Evolutionary conservation across 2,329 filamentous ascomycete species (phyloP), one percentile per base, ranked within the genome.

Genomic region (Cytospora schulzeri): DNA sequence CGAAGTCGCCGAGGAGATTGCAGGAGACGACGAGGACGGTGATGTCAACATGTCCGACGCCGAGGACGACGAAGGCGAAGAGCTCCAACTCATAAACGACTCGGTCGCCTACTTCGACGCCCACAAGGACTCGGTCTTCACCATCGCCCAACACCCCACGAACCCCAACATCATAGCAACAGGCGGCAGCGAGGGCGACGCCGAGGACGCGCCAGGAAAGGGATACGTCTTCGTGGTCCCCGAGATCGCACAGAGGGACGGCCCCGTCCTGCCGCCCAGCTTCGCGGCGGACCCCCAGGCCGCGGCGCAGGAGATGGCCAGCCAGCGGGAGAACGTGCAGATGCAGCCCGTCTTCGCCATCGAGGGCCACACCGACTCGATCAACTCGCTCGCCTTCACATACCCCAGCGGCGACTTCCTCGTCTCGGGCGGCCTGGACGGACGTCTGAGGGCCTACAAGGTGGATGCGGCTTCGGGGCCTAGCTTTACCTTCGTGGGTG

Each of bases 111-210:
- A 96, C 81, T 97, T 98, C 74, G 95, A 98, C 80, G 78, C 80
- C 41, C 92, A 97, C 80, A 90, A 88, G 71, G 93, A 97, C 83
- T 93, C 90, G 66, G 91, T 99, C 73, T 99, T 97, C 81, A 88
- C 91, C 78, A 95, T 99, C 75, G 92, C 94, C 22, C 92, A 97
- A 75, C 95, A 99, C 76, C 95, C 95, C 4, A 81, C 88, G 8
- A 84, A 91, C 73, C 87, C 90, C 7, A 83, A 88, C 24, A 88
- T 98, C 66, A 83, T 98, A 66, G 90, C 93, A 4, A 97, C 95
- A 0, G 95, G 95, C 66, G 95, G 93, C 68, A 85, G 84, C 62
- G 87, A 88, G 63, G 85, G 85, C 54, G 79, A 83, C 17, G 77
- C 76, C 45, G 85, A 87, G 69, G 83, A 87, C 62, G 83, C 83